These are phyloP conservation scores for Boletellus ananas DNA, from an alignment of 768 basidiomycete species.

Conservation along the genomic window DNA sequence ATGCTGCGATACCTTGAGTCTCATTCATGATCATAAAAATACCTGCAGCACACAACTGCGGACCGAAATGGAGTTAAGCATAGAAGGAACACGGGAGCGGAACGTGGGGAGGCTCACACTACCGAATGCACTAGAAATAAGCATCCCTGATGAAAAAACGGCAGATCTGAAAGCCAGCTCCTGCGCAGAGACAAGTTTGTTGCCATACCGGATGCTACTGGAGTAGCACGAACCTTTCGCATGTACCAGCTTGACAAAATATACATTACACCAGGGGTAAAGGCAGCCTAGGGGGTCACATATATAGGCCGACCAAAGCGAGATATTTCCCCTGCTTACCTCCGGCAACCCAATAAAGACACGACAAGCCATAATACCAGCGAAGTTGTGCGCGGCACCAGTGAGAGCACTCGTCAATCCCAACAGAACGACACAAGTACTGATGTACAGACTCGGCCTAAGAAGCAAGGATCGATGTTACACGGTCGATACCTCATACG, in stretches of 20 bases:
- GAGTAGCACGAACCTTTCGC: constrained; percentile 9
- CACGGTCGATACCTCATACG: not conserved
- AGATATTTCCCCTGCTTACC: constrained; percentile 17
- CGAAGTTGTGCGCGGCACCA: constrained; percentile 54
- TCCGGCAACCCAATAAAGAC: constrained; percentile 64
- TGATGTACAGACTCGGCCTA: constrained; percentile 63
- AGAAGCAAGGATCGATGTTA: not conserved
- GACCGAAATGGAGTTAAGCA: not conserved
- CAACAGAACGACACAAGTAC: constrained; percentile 57
- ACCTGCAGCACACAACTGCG: constrained; percentile 66
- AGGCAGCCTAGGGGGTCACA: constrained; percentile 41
- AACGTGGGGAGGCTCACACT: constrained; percentile 37
- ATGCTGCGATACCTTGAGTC: constrained; percentile 58
- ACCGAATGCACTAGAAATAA: constrained; percentile 66
- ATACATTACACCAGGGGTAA: constrained; percentile 57
- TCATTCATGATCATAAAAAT: constrained; percentile 70
- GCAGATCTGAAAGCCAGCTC: constrained; percentile 64
- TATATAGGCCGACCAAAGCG: not conserved
- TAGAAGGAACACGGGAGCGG: no score
- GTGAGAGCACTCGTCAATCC: constrained; percentile 61
- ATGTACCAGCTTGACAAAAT: constrained; percentile 28
- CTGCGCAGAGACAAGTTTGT: constrained; percentile 25
- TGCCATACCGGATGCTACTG: not conserved
- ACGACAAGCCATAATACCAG: constrained; percentile 54
- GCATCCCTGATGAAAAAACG: constrained; percentile 53